Conservation (phyloP, 2,329 filamentous ascomycete species). For the Arthrinium phaeospermum region DNA sequence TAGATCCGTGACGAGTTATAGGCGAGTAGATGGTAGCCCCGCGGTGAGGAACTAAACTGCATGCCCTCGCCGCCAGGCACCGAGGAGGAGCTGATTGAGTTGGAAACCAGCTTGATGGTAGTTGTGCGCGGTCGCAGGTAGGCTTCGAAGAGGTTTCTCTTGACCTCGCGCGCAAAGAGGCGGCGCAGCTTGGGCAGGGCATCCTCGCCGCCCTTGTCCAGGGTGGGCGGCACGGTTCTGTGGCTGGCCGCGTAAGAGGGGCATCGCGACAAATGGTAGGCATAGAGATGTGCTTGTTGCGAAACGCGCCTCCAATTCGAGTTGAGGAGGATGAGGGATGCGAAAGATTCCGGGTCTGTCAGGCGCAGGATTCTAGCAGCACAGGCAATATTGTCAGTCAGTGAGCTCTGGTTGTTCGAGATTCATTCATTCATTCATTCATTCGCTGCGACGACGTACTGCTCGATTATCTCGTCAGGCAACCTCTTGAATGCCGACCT, state of each 20-base stretch:
- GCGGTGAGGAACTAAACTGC: slow-evolving; percentile 80
- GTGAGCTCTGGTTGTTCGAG: not conserved
- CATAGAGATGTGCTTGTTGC: slow-evolving; percentile 68
- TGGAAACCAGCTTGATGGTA: slow-evolving; percentile 80
- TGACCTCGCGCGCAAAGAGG: slow-evolving; percentile 72
- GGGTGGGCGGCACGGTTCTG: slow-evolving; percentile 32
- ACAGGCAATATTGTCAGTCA: not conserved
- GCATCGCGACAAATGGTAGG: slow-evolving; percentile 65
- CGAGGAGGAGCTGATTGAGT: slow-evolving; percentile 82
- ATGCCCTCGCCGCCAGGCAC: slow-evolving; percentile 85
- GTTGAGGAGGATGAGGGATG: slow-evolving; percentile 69
- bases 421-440: not conserved
- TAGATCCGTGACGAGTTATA: slow-evolving; percentile 88
- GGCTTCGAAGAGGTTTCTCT: slow-evolving; percentile 78
- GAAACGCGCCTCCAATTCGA: slow-evolving; percentile 69
- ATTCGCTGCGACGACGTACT: slow-evolving; percentile 49
- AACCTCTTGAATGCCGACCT: slow-evolving; percentile 58
- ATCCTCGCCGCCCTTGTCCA: slow-evolving; percentile 47
- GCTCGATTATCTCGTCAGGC: slow-evolving; percentile 73
- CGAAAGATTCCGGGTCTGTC: slow-evolving; percentile 68
- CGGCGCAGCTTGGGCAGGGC: slow-evolving; percentile 66
- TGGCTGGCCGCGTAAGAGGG: slow-evolving; percentile 63
- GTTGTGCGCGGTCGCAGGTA: slow-evolving; percentile 74
- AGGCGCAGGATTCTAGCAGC: slow-evolving; percentile 61
- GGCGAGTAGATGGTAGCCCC: slow-evolving; percentile 75